Conservation (phyloP, 192 early-diverging fungal genomes). For the Rhizophlyctis rosea region DNA sequence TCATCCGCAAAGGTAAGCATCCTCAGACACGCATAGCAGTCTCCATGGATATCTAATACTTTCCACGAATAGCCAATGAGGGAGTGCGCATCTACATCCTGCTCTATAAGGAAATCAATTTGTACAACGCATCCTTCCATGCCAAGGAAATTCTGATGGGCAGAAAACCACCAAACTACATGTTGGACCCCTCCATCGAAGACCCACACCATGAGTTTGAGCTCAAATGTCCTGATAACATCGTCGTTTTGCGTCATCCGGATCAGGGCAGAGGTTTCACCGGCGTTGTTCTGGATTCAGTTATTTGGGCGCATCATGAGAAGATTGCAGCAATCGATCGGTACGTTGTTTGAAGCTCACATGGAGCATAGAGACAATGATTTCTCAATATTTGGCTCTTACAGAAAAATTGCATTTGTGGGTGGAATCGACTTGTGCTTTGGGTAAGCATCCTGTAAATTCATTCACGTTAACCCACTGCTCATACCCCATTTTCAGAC, state of each 20-base stretch:
- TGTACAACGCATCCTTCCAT: conserved; percentile 31
- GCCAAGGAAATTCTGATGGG: conserved; percentile 29
- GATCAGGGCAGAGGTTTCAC: conserved; percentile 53
- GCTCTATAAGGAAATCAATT: conserved; percentile 78
- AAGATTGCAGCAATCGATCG: conserved; percentile 81
- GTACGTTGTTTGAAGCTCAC: neutral
- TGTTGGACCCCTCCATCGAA: conserved; percentile 66
- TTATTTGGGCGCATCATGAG: conserved; percentile 72
- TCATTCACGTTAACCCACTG: no score
- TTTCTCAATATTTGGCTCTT: neutral
- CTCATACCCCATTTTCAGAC: conserved; percentile 14
- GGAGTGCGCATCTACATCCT: conserved; percentile 82
- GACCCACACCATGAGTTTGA: conserved; percentile 72
- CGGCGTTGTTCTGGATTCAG: conserved; percentile 56
- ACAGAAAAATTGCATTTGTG: conserved; percentile 68
- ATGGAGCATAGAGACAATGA: no score
- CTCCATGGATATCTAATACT: no score
- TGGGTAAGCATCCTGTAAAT: conserved; percentile 48
- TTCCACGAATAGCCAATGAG: no score
- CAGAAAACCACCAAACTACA: conserved; percentile 23
- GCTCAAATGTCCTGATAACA: conserved; percentile 63
- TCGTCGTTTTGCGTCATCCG: conserved; percentile 79
- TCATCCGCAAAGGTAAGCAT: conserved; percentile 76
- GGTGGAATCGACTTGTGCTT: conserved; percentile 85
- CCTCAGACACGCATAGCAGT: no score